Evolutionary conservation across 106 monocot species (phyloP), one percentile per base, ranked within the genome.

Genomic region (Allium cepa): DNA sequence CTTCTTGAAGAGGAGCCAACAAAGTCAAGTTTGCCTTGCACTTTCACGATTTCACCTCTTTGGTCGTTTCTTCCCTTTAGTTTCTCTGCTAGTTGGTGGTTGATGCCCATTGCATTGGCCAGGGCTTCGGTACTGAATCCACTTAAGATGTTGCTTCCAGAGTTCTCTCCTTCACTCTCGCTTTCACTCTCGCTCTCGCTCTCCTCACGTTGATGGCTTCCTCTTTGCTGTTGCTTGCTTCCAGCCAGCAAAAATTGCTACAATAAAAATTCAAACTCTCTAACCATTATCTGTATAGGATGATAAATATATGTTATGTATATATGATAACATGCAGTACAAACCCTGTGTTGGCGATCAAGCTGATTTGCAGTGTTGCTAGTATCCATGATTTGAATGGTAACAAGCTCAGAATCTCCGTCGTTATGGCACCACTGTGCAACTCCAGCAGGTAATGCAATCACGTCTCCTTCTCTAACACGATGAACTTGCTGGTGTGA

Each of bases 391-490:
- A 87, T 65, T 56, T 53, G 50, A 49, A 91, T 57, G 59, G 75
- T 58, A 8, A 84, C 71, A 0, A 91, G 14, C 2, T 77, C 74
- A 5, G 49, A 56, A 46, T 91, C 82, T 15, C 87, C 91, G 10
- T 77, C 74, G 60, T 91, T 91, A 75, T 91, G 82, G 57, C 53
- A 69, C 87, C 91, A 91, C 45, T 75, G 77, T 6, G 74, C 66
- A 17, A 84, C 79, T 7, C 91, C 84, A 10, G 84, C 81, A 1
- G 87, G 84, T 18, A 91, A 4, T 7, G 82, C 87, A 2, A 91
- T 69, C 58, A 84, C 28, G 47, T 91, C 87, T 4, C 91, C 87
- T 66, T 81, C 49, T 1, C 74, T 70, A 70, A 90, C 73, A 48
- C 65, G 47, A 28, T 64, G 78, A 72, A 91, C 59, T 52, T 66